phyloP scores from a whole-genome alignment of 768 basidiomycete species.

The Mycena alexandri region DNA sequence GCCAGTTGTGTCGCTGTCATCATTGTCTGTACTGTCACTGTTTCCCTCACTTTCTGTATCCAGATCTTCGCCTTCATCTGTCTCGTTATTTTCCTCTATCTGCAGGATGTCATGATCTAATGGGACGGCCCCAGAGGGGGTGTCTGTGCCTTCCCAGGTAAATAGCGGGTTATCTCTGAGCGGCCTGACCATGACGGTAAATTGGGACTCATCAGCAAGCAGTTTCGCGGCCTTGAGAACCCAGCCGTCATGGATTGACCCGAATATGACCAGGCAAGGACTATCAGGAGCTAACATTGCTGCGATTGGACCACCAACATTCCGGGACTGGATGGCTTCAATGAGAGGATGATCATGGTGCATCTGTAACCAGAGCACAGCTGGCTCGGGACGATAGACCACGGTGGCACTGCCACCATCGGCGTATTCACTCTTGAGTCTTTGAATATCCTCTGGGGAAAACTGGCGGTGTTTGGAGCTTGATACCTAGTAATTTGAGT shows the following conservation, averaged over 20 bases:
- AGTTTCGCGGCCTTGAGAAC: not conserved
- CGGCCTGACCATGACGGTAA: constrained; percentile 2
- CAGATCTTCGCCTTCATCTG: not conserved
- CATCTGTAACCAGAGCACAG: not conserved
- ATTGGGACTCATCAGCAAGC: not conserved
- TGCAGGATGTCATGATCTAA: too few relatives aligned
- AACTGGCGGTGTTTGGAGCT: not conserved
- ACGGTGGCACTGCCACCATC: not conserved
- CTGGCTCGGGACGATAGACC: not conserved
- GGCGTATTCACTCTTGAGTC: not conserved
- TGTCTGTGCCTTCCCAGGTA: not conserved
- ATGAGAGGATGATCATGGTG: not conserved
- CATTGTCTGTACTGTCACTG: not conserved
- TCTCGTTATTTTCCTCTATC: not conserved
- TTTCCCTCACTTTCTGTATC: not conserved
- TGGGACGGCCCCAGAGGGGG: not conserved
- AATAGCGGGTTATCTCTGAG: not conserved
- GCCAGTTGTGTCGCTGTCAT: not conserved
- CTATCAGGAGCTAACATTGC: not conserved
- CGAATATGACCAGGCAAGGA: constrained; percentile 1
- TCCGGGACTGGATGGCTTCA: not conserved
- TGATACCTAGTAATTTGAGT: too few relatives aligned
- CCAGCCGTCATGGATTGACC: not conserved
- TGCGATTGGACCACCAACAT: constrained; percentile 1
- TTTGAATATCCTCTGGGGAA: not conserved